Conservation (phyloP, 345 rosid species). For the Noccaea bulbosa region DNA sequence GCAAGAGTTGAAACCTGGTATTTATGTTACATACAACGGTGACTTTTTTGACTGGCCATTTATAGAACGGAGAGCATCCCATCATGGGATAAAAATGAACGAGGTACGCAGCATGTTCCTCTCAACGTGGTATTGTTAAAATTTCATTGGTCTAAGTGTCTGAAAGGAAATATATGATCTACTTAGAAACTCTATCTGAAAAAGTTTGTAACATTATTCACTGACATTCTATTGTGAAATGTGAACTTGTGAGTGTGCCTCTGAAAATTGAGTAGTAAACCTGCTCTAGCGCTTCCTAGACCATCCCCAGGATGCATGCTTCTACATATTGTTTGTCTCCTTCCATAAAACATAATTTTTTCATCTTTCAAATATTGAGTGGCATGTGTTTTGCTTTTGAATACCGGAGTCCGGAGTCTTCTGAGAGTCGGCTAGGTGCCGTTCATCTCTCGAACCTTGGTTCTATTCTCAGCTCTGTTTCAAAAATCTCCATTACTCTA, state of each 20-base stretch:
- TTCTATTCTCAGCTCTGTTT: constrained; percentile 8
- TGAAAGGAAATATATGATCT: constrained; percentile 15
- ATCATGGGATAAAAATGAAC: constrained; percentile 83
- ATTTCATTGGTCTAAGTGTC: constrained; percentile 10
- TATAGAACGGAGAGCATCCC: constrained; percentile 89
- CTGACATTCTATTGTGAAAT: constrained; percentile 18
- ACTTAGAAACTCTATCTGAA: constrained; percentile 20
- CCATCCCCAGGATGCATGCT: constrained; percentile 14
- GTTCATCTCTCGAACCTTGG: constrained; percentile 19
- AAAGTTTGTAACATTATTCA: constrained; percentile 4
- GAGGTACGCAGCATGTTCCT: constrained; percentile 55
- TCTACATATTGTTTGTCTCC: constrained; percentile 15
- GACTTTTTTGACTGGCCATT: constrained; percentile 99
- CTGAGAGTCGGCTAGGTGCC: constrained; percentile 28
- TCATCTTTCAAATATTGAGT: constrained; percentile 28
- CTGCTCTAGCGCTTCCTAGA: constrained; percentile 19
- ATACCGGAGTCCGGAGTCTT: constrained; percentile 23
- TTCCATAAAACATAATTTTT: constrained; percentile 6
- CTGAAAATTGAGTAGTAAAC: constrained; percentile 13
- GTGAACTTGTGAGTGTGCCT: constrained; percentile 23
- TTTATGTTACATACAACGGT: constrained; percentile 95
- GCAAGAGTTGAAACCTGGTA: constrained; percentile 93
- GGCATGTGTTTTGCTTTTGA: constrained; percentile 23
- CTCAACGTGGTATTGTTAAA: constrained; percentile 2
- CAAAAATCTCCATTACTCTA: not conserved